Evolutionary conservation across 1,284 basidiomycete genomes (phyloP), one percentile per base, ranked within the genome.

Genomic region (Trametes versicolor): DNA sequence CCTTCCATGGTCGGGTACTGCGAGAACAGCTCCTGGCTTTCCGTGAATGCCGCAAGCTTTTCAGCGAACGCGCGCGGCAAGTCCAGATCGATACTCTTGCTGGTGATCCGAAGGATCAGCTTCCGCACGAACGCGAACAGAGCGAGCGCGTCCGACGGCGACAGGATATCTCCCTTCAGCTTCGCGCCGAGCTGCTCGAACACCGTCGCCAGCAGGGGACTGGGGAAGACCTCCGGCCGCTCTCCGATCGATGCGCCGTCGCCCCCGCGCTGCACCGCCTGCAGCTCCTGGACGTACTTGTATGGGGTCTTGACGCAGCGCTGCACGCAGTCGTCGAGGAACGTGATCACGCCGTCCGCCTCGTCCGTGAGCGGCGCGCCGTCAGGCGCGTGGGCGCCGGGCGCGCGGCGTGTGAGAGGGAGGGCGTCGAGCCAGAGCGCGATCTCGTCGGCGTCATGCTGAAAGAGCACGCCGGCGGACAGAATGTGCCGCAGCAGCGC

Each of bases 301-400:
- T 97, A 94, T 0, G 95, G 93, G 0, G 91, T 93, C 78, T 94
- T 96, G 67, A 91, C 74, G 70, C 91, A 95, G n/a, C 94, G 85
- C 62, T 92, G 89, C 8, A 93, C 81, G 73, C 94, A 97, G 52
- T 96, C 94, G 71, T 99, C 96, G 15, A 98, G 70, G 78, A 98
- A 96, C 0, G 80, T 72, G 4, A 94, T 80, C 3, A 96, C 84
- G 41, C 84, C 79, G 12, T 84, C 84, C 52, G 79, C 77, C 74
- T 92, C 94, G 64, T 87, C 87, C 0, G 81, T 82, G 45, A 91
- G 78, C 8, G 80, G 75, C 0, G 84, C 80, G 3, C 84, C 87
- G 62, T 90, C 86, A 0, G 82, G 83, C 0, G 85, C 73, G 68
- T 80, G 77, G 17, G 77, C 65, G 2, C 51, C 79, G 55, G 72